Evolutionary conservation across 1,284 basidiomycete genomes (phyloP).

Genomic region (Farysia itapuensis): DNA sequence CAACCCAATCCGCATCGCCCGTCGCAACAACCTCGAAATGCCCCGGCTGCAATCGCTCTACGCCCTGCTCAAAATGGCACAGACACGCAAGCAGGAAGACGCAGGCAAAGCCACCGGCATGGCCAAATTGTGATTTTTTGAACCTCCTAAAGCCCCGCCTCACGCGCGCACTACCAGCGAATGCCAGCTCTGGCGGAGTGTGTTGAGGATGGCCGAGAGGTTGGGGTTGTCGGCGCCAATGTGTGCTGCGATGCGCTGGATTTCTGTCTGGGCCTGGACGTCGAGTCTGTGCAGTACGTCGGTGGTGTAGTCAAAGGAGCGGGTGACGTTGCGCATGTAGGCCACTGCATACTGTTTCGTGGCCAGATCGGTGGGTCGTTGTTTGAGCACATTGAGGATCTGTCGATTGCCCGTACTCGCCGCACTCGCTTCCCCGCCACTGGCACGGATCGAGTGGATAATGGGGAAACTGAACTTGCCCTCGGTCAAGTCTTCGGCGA

Average conservation of each 20-base stretch:
- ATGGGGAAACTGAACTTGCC: conserved; percentile 96
- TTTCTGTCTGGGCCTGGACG: conserved; percentile 36
- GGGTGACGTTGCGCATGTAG: conserved; percentile 51
- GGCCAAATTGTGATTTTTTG: conserved; percentile 15
- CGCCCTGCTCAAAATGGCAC: conserved; percentile 61
- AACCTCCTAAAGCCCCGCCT: background rate
- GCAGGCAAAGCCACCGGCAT: too few relatives aligned
- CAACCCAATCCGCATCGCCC: conserved; percentile 58
- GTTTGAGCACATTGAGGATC: conserved; percentile 51
- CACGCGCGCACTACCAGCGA: background rate
- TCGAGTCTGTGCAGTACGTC: conserved; percentile 45
- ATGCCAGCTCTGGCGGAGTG: conserved; percentile 28
- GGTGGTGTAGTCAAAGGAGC: conserved; percentile 53
- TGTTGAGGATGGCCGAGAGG: conserved; percentile 39
- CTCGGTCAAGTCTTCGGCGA: conserved; percentile 90
- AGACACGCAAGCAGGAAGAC: conserved; percentile 40
- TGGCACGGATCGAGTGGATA: conserved; percentile 75
- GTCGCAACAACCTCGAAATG: conserved; percentile 59
- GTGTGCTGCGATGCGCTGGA: conserved; percentile 21
- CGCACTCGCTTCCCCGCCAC: conserved; percentile 3
- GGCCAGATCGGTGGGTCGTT: conserved; percentile 48
- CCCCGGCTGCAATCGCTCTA: conserved; percentile 62
- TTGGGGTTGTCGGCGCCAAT: conserved; percentile 25
- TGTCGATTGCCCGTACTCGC: conserved; percentile 30
- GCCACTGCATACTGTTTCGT: conserved; percentile 54